Base-by-base conservation (phyloP, 805 yeast genomes). In the Lipomyces anomalus region DNA sequence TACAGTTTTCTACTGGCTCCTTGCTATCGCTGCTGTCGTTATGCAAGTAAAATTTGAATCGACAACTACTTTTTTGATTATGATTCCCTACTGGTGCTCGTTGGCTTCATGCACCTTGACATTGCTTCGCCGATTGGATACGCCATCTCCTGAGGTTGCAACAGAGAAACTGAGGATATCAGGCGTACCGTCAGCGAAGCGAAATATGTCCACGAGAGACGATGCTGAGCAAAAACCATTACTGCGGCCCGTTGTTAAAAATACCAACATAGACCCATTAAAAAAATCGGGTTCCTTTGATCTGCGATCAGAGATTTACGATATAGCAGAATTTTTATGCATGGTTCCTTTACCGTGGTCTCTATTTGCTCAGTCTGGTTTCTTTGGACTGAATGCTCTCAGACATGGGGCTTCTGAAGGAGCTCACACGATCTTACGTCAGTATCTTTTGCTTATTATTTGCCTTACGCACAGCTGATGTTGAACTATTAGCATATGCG, bases 361-460 rank as follows among this genome's bases (percentile, higher is more conserved):
- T 2, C 21, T 41, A 5, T 26, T 41, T 13, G 7, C 43, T 2
- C 43, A 38, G 13, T 4, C 40, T 4, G 32, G 32, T 4, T 50
- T 48, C 22, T 40, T 40, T 30, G 16, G 47, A 4, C 22, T 50
- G 28, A 33, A 35, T 9, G 36, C 53, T 2, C 22, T 48, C 16
- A 36, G 55, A 6, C 34, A 44, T 20, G 38, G 49, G 3, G 43
- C 43, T 17, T 46, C 48, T 5, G 55, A 50, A 21, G 55, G 55
- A 11, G 29, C 44, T 13, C 35, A 42, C 20, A 17, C 29, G 20
- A 23, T 37, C 16, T 20, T 40, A 11, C 46, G 53, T 49, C 40
- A 22, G 52, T 41, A 20, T 21, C 17, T 16, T 29, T 16, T 36
- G 22, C 21, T 6, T 23, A 22, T 7, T 26, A 22, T 21, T 13